Conservation (phyloP, 1,284 basidiomycete species). For the Tylopilus orsonianus region DNA sequence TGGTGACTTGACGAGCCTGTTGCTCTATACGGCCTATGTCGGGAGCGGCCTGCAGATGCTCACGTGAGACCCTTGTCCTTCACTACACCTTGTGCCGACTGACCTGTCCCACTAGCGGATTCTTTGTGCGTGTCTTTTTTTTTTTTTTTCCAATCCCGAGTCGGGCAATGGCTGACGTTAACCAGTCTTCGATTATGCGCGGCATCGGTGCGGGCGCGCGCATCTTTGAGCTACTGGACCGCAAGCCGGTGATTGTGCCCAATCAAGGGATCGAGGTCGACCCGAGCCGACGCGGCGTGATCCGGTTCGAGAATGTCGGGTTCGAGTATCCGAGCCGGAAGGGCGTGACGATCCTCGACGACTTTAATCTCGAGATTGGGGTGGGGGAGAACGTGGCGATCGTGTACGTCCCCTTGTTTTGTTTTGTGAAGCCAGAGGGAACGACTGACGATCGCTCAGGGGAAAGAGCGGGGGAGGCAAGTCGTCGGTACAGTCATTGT, state of each 20-base stretch:
- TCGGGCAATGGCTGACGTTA: not conserved
- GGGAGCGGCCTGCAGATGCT: conserved; percentile 79
- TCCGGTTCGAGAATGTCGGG: conserved; percentile 77
- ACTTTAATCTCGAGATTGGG: conserved; percentile 74
- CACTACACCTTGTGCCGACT: not conserved
- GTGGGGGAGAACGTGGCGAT: conserved; percentile 89
- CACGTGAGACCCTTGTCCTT: conserved; percentile 52
- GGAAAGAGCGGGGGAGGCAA: conserved; percentile 90
- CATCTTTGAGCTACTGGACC: conserved; percentile 91
- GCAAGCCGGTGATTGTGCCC: conserved; percentile 69
- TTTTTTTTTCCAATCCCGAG: not conserved
- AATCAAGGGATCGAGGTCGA: conserved; percentile 58
- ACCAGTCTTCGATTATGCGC: conserved; percentile 79
- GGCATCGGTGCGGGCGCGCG: conserved; percentile 92
- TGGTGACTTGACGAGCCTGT: conserved; percentile 85
- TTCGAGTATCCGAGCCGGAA: conserved; percentile 89
- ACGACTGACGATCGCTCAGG: conserved; percentile 47
- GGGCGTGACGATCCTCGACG: conserved; percentile 75
- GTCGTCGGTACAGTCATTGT: conserved; percentile 85
- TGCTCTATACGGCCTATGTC: conserved; percentile 93
- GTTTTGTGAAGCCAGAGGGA: no score
- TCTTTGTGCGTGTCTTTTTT: conserved; percentile 40
- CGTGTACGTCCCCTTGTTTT: conserved; percentile 71
- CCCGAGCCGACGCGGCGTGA: conserved; percentile 56
- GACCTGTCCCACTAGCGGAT: conserved; percentile 19